A percentile compares a stretch with the other conserved stretches of the same genome.
Conservation (phyloP, 1,284 basidiomycete species). For the Leccinum huronense region DNA sequence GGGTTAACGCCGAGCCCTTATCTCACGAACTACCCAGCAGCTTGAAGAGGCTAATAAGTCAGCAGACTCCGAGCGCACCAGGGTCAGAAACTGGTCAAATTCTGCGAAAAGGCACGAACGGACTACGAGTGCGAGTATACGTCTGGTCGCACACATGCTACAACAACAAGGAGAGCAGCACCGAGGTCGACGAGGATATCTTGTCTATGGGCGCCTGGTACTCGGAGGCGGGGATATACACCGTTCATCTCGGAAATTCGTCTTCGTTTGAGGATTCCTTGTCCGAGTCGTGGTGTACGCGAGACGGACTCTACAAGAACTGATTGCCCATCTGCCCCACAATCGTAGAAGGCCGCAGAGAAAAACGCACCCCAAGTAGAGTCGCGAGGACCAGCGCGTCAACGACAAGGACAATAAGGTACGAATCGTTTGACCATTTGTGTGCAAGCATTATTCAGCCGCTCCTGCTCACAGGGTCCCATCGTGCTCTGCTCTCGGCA, state of each 20-base stretch:
- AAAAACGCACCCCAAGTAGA: slow-evolving; percentile 15
- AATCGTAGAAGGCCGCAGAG: slow-evolving; percentile 17
- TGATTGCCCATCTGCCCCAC: slow-evolving; percentile 28
- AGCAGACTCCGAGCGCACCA: slow-evolving; percentile 23
- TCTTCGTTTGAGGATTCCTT: slow-evolving; percentile 23
- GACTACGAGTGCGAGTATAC: slow-evolving; percentile 30
- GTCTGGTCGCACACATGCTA: slow-evolving; percentile 34
- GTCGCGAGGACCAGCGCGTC: too few species aligned
- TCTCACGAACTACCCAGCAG: slow-evolving; percentile 26
- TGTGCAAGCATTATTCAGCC: slow-evolving; percentile 30
- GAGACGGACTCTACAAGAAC: slow-evolving; percentile 28
- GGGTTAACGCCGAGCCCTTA: slow-evolving; percentile 21
- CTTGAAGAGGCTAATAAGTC: slow-evolving; percentile 10
- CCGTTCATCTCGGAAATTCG: slow-evolving; percentile 26
- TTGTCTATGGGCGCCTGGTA: slow-evolving; percentile 29
- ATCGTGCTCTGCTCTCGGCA: slow-evolving; percentile 37
- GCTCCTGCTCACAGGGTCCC: slow-evolving; percentile 43
- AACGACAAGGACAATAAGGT: slow-evolving; percentile 39
- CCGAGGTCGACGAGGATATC: slow-evolving; percentile 30
- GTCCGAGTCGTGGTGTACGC: slow-evolving; percentile 27
- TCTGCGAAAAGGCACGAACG: slow-evolving; percentile 27
- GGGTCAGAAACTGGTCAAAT: slow-evolving; percentile 29
- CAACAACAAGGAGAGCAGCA: slow-evolving; percentile 30
- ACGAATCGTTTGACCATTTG: slow-evolving; percentile 19
- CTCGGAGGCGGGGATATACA: slow-evolving; percentile 26